Base-by-base conservation (phyloP, 805 yeast genomes). In the Scheffersomyces lignosus region DNA sequence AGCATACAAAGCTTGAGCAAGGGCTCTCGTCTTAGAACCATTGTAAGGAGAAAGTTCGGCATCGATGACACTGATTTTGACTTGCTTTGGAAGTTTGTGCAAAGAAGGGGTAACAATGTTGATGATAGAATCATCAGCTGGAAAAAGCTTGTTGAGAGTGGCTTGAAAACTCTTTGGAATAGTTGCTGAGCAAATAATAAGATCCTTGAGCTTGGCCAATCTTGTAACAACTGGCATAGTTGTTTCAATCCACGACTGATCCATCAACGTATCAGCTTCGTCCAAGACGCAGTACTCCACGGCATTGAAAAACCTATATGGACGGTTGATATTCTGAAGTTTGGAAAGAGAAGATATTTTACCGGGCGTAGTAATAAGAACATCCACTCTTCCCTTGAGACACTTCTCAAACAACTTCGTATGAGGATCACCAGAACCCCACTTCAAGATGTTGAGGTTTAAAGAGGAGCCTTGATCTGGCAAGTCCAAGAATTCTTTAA, bases 261-360 rank as follows among this genome's bases (percentile, higher is more conserved):
- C 96, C 80, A 90, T 73, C 38, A 91, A 64, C 0, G 96, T 85
- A 61, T 91, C 99, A 0, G 99, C 98, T 60, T 91, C 99, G 56
- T 91, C 99, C 10, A 86, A 76, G 2, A 87, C 91, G 30, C 84
- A 70, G 51, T 74, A 83, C 18, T 71, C 70, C 4, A 83, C 78
- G 10, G 65, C 56, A 31, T 59, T 59, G 41, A 77, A 64, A 16
- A 64, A 51, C 25, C 70, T 58, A 43, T 61, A 66, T 4, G 60
- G 73, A 45, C 41, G 49, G 33, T 54, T 43, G 18, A 54, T 39
- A 40, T 66, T 58, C 10, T 49, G 49, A 36, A 66, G 56, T 24
- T 64, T 58, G 15, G 54, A 44, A 31, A 56, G 62, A 44, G 62
- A 72, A 58, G 38, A 76, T 54, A 90, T 52, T 55, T 86, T 87